Percentiles rank a stretch among this genome's conserved stretches.
Evolutionary conservation across 805 yeast species (phyloP).

Genomic region (Candida cerambycidarum): DNA sequence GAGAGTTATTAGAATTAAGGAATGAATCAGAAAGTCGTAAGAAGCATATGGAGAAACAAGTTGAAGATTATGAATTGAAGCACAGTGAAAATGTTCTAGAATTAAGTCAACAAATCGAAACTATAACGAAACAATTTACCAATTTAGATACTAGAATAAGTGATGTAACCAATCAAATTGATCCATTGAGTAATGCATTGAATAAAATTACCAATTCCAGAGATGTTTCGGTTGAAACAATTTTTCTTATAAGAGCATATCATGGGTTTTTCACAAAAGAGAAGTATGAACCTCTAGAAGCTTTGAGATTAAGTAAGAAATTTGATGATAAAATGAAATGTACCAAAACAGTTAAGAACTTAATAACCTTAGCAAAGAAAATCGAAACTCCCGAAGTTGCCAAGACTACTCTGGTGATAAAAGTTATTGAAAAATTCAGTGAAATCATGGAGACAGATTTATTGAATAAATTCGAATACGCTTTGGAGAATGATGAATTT

Average conservation of each 20-base stretch:
- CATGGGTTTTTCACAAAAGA: conserved; percentile 68
- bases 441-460: conserved; percentile 73
- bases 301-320: conserved; percentile 49
- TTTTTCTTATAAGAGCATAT: conserved; percentile 73
- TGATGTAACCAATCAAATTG: conserved; percentile 56
- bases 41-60: conserved; percentile 53
- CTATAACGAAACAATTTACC: conserved; percentile 48
- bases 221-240: conserved; percentile 69
- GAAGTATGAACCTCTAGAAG: conserved; percentile 54
- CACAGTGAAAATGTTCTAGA: conserved; percentile 68
- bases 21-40: conserved; percentile 55
- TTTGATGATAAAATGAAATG: conserved; percentile 59
- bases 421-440: conserved; percentile 64
- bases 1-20: conserved; percentile 63
- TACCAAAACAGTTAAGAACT: conserved; percentile 66
- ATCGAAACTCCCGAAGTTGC: conserved; percentile 56
- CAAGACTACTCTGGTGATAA: conserved; percentile 36
- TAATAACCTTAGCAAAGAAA: conserved; percentile 64
- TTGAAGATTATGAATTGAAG: conserved; percentile 57
- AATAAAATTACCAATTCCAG: conserved; percentile 68
- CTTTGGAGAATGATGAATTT: conserved; percentile 69
- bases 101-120: conserved; percentile 48
- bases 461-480: conserved; percentile 66
- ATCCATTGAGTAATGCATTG: conserved; percentile 69
- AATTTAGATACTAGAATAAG: conserved; percentile 53